Base-by-base conservation (phyloP, 2,329 filamentous ascomycete species). In the Arthrobotrys sinensis region DNA sequence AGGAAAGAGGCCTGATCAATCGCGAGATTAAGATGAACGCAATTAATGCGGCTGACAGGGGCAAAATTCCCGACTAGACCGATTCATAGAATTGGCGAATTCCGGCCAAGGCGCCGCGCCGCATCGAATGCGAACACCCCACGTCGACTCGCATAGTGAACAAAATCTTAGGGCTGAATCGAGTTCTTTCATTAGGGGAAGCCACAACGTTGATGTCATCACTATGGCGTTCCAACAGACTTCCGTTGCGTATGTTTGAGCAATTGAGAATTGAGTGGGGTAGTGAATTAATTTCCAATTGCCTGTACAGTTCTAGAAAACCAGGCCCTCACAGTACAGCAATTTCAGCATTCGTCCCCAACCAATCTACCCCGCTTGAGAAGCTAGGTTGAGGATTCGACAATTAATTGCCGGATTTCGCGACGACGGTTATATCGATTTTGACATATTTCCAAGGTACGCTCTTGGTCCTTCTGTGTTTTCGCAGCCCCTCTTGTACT, bases 31-130 rank as follows among this genome's bases (percentile, higher is more conserved):
- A 40, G 52, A 60, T 43, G 55, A 60, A 60, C 36, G 36, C 16
- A 60, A 40, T 60, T 28, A 38, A 43, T 60, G 55, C 55, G 52
- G 52, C 55, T 60, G 55, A 43, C 55, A 60, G 55, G 55, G 55
- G 55, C 16, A 40, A 43, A 43, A 28, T 60, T 28, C 21, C 55
- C 36, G 55, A 43, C 36, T 43, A 43, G 19, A n/a, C 55, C 21
- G 36, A 60, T 60, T 43, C 36, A n/a, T 11, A n/a, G 12, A 32
- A n/a, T 19, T 38, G 11, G 52, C 52, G 52, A 57, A 38, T 16
- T 38, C 52, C n/a, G n/a, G n/a, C n/a, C 52, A 57, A 38, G 52
- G 52, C 52, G n/a, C 52, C 4, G 52, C 52, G 34, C 32, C n/a
- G 52, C 34, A 57, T 40, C 24, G 14, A 16, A 55, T 55, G 19